Evolutionary conservation across 495 filamentous ascomycete genomes (phyloP).

Genomic region (Recurvomyces mirabilis): DNA sequence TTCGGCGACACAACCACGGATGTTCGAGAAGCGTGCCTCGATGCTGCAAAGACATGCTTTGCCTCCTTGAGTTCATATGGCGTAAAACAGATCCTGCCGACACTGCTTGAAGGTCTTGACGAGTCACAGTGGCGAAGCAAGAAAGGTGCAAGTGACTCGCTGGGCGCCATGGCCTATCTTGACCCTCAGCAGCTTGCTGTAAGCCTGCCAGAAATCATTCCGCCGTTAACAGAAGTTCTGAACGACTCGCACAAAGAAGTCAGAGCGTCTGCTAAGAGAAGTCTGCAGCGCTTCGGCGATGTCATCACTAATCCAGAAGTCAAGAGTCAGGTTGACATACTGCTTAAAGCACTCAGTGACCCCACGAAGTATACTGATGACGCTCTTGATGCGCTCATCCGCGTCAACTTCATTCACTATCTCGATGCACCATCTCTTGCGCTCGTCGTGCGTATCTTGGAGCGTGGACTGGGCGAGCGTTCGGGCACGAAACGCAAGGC

Average conservation of each 20-base stretch:
- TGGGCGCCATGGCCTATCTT: slow-evolving; percentile 96
- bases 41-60: slow-evolving; percentile 90
- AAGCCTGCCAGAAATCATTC: slow-evolving; percentile 91
- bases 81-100: slow-evolving; percentile 87
- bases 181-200: slow-evolving; percentile 87
- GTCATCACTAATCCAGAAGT: slow-evolving; percentile 98
- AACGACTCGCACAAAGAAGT: slow-evolving; percentile 99
- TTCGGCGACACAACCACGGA: slow-evolving; percentile 84
- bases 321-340: slow-evolving; percentile 74
- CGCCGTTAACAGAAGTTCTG: slow-evolving; percentile 80
- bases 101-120: slow-evolving; percentile 81
- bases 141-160: slow-evolving; percentile 89
- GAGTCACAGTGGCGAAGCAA: slow-evolving; percentile 97
- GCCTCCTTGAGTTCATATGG: slow-evolving; percentile 86
- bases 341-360: slow-evolving; percentile 93
- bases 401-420: slow-evolving; percentile 91
- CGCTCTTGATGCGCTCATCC: slow-evolving; percentile 85
- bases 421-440: slow-evolving; percentile 91
- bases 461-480: slow-evolving; percentile 79
- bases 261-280: slow-evolving; percentile 78
- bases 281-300: slow-evolving; percentile 92
- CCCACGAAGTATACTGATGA: slow-evolving; percentile 96
- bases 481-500: slow-evolving; percentile 93
- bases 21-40: slow-evolving; percentile 83
- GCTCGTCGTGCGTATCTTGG: slow-evolving; percentile 85